These are phyloP conservation scores for Triticum urartu DNA, from an alignment of 176 grass and related monocot genomes.

Conservation along the genomic window DNA sequence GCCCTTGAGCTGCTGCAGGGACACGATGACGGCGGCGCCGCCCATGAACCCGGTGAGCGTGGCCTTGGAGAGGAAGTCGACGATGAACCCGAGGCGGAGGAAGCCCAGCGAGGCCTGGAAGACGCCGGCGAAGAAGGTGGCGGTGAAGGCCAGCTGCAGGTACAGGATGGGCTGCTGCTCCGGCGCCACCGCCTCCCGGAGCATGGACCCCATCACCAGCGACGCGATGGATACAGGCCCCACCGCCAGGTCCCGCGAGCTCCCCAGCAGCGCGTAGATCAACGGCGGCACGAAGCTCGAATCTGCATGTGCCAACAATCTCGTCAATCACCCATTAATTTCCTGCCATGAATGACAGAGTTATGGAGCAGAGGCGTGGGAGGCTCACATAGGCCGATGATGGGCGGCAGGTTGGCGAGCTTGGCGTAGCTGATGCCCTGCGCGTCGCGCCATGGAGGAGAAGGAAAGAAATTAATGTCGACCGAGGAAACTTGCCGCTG, in stretches of 20 bases:
- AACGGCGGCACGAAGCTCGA: conserved; percentile 99
- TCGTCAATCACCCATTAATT: background rate
- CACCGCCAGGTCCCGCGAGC: conserved; percentile 86
- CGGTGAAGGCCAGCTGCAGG: conserved; percentile 89
- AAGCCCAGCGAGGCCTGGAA: conserved; percentile 91
- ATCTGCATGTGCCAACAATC: conserved; percentile 34
- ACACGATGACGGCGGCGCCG: conserved; percentile 90
- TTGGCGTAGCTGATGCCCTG: conserved; percentile 99
- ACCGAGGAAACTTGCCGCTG: background rate
- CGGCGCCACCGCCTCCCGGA: conserved; percentile 78
- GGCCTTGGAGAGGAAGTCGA: conserved; percentile 94
- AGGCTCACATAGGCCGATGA: conserved; percentile 88
- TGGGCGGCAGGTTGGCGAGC: conserved; percentile 90
- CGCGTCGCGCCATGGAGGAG: conserved; percentile 9
- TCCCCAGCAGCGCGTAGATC: conserved; percentile 91
- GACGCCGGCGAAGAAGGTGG: conserved; percentile 97
- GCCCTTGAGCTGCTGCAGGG: conserved; percentile 95
- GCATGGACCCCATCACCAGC: conserved; percentile 97
- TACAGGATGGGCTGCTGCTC: conserved; percentile 75
- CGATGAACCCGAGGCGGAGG: conserved; percentile 84
- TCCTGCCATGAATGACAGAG: background rate
- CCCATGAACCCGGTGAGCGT: conserved; percentile 94
- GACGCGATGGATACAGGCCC: conserved; percentile 97
- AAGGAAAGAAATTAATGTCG: background rate
- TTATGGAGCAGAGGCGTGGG: background rate